Evolutionary conservation across 148 eudicot species (phyloP).

Genomic region (Spergularia marina): DNA sequence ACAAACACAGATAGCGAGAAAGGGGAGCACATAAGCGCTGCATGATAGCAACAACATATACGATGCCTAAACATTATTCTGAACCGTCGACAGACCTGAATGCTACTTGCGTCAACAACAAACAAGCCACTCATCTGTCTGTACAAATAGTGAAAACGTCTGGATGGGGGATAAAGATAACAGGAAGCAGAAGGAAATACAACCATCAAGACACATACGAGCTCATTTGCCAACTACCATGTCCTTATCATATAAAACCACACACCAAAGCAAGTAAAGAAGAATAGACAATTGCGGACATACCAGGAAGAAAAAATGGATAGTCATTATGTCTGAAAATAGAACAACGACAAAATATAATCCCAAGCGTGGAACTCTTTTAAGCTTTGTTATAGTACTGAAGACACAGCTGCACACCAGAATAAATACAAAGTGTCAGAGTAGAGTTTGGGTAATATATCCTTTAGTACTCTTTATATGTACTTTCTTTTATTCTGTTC

Average conservation of each 20-base stretch:
- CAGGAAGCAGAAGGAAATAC: not conserved
- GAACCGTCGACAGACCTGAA: too few relatives aligned
- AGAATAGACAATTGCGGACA: conserved; percentile 15
- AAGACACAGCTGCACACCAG: conserved; percentile 75
- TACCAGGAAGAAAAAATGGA: conserved; percentile 99
- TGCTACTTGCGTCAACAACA: too few relatives aligned
- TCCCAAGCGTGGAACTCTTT: conserved; percentile 76
- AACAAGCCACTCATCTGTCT: not conserved
- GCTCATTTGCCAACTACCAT: not conserved
- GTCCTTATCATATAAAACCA: not conserved
- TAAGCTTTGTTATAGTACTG: conserved; percentile 78
- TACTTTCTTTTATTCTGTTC: not conserved
- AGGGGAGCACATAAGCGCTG: too few relatives aligned
- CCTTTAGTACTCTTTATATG: too few relatives aligned
- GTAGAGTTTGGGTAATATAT: not conserved
- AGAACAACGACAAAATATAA: conserved; percentile 86
- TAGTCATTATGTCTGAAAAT: conserved; percentile 92
- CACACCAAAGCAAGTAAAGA: not conserved
- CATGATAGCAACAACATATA: too few relatives aligned
- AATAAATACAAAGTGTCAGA: not conserved
- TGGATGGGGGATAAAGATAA: not conserved
- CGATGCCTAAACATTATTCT: too few relatives aligned
- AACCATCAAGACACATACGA: too few relatives aligned
- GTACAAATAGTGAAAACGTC: not conserved
- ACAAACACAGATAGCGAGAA: too few relatives aligned